Evolutionary conservation across 805 yeast species (phyloP), one percentile per base, ranked within the genome.

Genomic region (Komagataella phaffii): DNA sequence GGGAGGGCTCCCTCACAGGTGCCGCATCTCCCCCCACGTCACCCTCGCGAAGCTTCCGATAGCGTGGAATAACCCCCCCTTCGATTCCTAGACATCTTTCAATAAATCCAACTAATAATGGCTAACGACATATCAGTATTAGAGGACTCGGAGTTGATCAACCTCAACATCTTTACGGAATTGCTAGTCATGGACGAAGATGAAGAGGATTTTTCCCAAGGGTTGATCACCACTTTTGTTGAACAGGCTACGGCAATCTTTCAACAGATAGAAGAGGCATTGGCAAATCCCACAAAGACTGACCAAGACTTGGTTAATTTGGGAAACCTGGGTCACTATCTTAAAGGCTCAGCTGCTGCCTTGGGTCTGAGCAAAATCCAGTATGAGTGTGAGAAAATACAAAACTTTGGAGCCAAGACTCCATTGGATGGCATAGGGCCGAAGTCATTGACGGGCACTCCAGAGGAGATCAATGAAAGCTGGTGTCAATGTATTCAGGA

Each of bases 331-430:
- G 99, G 99, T 12, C 99, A 93, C 64, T 93, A 88, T 62, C 73
- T 93, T 52, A 93, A 93, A 64, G 99, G 99, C 48, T 84, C 95
- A 10, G 95, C 97, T 1, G 96, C 97, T 2, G 91, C 96, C 0
- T 71, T 93, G 53, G 99, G 99, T 2, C 73, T 93, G 52, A 79
- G 77, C 47, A 80, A 81, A 55, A 86, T 93, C 49, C 89, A 89
- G 53, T 77, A 80, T 61, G 85, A 89, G 59, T 93, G 99, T 68
- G 99, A 90, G 66, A 74, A 90, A 57, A 90, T 93, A 55, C 99
- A 93, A 66, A 90, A 90, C 64, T 80, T 87, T 57, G 98, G 96
- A 19, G 77, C 79, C 53, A 71, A 70, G 57, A 66, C 56, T 46
- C 53, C 55, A 14, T 57, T 58, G 47, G 68, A 62, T 53, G 62